Conservation (phyloP, 2,329 filamentous ascomycete species). For the Beauveria varroae region DNA sequence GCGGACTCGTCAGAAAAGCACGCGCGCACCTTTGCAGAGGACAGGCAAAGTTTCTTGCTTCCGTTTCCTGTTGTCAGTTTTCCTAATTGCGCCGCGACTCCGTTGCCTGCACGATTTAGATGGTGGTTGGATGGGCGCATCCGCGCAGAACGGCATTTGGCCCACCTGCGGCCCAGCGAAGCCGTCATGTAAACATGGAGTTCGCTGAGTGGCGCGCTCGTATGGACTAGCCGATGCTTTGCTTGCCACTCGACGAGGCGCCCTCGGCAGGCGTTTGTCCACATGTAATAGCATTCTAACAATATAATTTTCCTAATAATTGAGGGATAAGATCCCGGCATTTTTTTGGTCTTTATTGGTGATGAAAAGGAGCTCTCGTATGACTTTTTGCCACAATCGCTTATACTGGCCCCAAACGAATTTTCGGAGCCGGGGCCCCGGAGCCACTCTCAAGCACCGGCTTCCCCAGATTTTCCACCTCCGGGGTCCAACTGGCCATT, state of each 20-base stretch:
- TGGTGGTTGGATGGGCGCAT: too few species aligned
- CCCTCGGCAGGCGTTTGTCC: neutral
- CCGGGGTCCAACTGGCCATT: neutral
- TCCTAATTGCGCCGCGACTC: too few species aligned
- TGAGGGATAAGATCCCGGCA: too few species aligned
- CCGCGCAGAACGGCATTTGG: neutral
- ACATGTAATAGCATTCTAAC: too few species aligned
- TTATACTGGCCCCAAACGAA: neutral
- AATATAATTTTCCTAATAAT: too few species aligned
- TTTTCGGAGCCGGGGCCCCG: neutral
- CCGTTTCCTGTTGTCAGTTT: too few species aligned
- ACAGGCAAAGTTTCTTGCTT: too few species aligned
- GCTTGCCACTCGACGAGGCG: neutral
- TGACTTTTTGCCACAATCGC: too few species aligned
- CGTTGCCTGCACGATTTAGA: too few species aligned
- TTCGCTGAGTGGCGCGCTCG: conserved; percentile 8
- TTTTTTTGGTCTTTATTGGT: neutral
- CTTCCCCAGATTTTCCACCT: neutral
- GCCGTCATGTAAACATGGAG: neutral
- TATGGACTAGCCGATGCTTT: neutral
- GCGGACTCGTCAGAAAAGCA: too few species aligned
- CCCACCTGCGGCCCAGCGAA: neutral
- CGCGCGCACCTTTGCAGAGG: too few species aligned
- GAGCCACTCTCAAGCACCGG: neutral
- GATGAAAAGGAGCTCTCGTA: too few species aligned